Conservation (phyloP, 2,329 filamentous ascomycete species). For the Xylariaceae sp. region DNA sequence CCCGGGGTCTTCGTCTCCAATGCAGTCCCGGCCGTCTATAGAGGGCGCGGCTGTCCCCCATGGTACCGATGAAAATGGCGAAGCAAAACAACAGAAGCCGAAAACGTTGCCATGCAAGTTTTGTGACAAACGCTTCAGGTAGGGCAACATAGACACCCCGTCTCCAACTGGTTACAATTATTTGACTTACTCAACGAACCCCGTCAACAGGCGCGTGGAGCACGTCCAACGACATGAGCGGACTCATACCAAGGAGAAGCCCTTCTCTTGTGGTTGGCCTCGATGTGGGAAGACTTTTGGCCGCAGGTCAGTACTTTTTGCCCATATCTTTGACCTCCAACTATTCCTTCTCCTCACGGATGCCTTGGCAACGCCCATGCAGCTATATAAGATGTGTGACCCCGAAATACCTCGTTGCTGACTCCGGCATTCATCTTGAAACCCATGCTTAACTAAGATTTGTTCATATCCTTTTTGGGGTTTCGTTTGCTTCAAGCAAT, state of each 20-base stretch:
- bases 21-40: conserved; percentile 45
- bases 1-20: conserved; percentile 31
- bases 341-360: conserved; percentile 5
- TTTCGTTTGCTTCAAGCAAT: conserved; percentile 22
- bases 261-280: conserved; percentile 56
- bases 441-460: conserved; percentile 13
- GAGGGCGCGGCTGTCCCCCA: conserved; percentile 40
- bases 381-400: conserved; percentile 6
- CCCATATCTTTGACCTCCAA: conserved; percentile 20
- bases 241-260: conserved; percentile 63
- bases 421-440: conserved; percentile 14
- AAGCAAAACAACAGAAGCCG: conserved; percentile 55
- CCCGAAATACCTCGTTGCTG: conserved; percentile 18
- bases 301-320: conserved; percentile 48
- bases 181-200: conserved; percentile 39
- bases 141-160: conserved; percentile 29
- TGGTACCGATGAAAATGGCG: conserved; percentile 44
- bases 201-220: conserved; percentile 53
- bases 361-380: conserved; percentile 7
- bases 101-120: conserved; percentile 61
- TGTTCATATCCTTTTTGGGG: conserved; percentile 13
- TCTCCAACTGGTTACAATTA: conserved; percentile 26
- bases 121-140: conserved; percentile 61
- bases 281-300: conserved; percentile 61
- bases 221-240: conserved; percentile 62